phyloP scores from a whole-genome alignment of 2,329 filamentous ascomycete genomes.

The Thyridium curvatum region DNA sequence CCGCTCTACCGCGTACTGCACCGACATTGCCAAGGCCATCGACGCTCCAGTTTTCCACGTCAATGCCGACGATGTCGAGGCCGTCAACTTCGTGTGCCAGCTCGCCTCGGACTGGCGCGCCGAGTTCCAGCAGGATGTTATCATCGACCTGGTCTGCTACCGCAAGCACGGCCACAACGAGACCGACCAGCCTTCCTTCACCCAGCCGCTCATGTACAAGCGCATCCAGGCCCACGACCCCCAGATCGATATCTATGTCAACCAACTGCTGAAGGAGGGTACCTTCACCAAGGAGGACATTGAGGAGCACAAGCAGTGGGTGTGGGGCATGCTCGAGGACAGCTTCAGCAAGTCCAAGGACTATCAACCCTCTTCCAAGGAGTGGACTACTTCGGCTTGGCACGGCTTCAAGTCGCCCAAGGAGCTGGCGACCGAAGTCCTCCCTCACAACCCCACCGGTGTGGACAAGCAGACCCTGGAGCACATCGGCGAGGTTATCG shows the following conservation, averaged over 20 bases:
- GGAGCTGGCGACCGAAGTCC: conserved; percentile 88
- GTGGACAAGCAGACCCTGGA: conserved; percentile 67
- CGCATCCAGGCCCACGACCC: conserved; percentile 79
- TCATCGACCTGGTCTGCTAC: conserved; percentile 98
- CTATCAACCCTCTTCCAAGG: conserved; percentile 91
- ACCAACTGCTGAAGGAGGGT: conserved; percentile 84
- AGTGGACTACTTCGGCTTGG: conserved; percentile 98
- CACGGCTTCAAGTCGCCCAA: conserved; percentile 99
- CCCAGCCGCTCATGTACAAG: conserved; percentile 99
- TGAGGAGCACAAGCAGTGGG: conserved; percentile 99
- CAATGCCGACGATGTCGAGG: conserved; percentile 97
- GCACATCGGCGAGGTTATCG: conserved; percentile 77
- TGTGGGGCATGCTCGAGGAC: conserved; percentile 98
- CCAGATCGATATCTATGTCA: conserved; percentile 84
- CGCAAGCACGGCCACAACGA: conserved; percentile 99
- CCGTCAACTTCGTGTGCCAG: conserved; percentile 97
- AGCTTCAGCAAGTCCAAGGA: conserved; percentile 97
- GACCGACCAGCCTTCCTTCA: conserved; percentile 98
- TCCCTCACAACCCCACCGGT: conserved; percentile 85
- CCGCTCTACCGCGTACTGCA: conserved; percentile 97
- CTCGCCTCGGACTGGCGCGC: conserved; percentile 96
- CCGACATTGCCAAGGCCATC: conserved; percentile 97
- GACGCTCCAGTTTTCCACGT: conserved; percentile 99
- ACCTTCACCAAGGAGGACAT: conserved; percentile 97
- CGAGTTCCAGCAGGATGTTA: conserved; percentile 96